Evolutionary conservation across 2,329 filamentous ascomycete genomes (phyloP), one percentile per base, ranked within the genome.

Genomic region (Immersiporthe knoxdaviesiana): DNA sequence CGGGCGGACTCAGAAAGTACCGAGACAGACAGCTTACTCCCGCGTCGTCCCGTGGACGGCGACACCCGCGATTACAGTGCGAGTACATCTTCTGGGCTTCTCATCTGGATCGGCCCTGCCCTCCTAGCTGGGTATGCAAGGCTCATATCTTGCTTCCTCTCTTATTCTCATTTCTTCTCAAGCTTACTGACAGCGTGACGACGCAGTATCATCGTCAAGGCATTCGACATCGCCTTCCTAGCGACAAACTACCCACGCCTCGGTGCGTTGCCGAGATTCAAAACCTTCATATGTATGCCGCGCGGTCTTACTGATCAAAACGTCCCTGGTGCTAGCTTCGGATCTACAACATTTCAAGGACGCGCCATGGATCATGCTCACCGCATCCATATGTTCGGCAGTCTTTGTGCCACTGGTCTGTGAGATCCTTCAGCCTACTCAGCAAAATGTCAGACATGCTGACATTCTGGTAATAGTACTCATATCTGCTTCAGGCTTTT

Each of bases 351-450:
- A 54, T 16, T 54, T 54, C 11, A 54, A 54, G 27, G 50, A 54
- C 50, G 50, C 50, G 50, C 50, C 50, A 16, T 54, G 50, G 50
- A 54, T 54, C 24, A 54, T 54, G 50, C 50, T 54, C 50, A 54
- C 50, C 11, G 50, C 50, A 27, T 54, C 50, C 2, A 54, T 54
- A 54, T 54, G 50, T 6, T 54, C 50, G 12, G 50, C 50, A 54
- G n/a, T 27, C 24, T 54, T 54, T 54, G 50, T 54, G 50, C 50
- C 50, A 24, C 50, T 54, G 50, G 50, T 54, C 12, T 54, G n/a
- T 52, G 12, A 16, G 12, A 27, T 54, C 14, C 24, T 54, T 1
- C 24, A 6, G 0, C n/a, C 6, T 16, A 12, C 4, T 16, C 50
- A 18, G 24, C 24, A 16, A 10, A 11, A 27, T 54, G 5, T 27